These are phyloP conservation scores for Laetiporus sulphureus DNA, from an alignment of 1,284 basidiomycete species.

Conservation along the genomic window DNA sequence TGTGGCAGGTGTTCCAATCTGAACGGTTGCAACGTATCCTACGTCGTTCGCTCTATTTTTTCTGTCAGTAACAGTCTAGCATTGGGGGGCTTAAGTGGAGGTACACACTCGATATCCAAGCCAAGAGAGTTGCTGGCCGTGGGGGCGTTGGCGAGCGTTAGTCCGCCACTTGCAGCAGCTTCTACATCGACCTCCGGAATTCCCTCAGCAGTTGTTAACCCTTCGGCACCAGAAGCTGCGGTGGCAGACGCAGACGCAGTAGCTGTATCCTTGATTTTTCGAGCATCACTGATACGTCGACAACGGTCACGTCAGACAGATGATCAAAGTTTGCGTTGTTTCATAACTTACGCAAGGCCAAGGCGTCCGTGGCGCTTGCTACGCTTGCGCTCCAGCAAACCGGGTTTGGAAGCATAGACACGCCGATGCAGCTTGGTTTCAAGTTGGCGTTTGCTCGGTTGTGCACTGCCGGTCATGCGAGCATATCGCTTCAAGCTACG, in stretches of 20 bases:
- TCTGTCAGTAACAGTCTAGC: conserved; percentile 1
- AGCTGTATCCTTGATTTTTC: no score
- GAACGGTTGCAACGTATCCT: conserved; percentile 65
- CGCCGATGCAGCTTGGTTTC: conserved; percentile 48
- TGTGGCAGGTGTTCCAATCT: conserved; percentile 72
- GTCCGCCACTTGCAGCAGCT: conserved; percentile 31
- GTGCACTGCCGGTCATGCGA: conserved; percentile 56
- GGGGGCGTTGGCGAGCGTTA: conserved; percentile 48
- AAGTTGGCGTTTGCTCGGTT: conserved; percentile 44
- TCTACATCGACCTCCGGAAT: conserved; percentile 25
- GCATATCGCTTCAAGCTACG: conserved; percentile 58
- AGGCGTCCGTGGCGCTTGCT: conserved; percentile 26
- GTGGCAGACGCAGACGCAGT: background rate
- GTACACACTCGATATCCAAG: conserved; percentile 59
- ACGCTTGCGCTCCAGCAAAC: conserved; percentile 26
- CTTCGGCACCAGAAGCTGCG: conserved; percentile 10
- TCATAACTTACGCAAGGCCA: conserved; percentile 8
- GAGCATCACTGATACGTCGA: no score
- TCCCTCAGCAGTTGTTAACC: conserved; percentile 27
- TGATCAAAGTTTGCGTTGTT: no score
- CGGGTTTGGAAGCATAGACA: conserved; percentile 28
- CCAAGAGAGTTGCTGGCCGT: conserved; percentile 57
- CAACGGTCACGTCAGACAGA: no score
- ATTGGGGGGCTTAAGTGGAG: background rate
- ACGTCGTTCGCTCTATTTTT: conserved; percentile 35